phyloP scores from a whole-genome alignment of 2,329 filamentous ascomycete species.

The Curvularia lunata region DNA sequence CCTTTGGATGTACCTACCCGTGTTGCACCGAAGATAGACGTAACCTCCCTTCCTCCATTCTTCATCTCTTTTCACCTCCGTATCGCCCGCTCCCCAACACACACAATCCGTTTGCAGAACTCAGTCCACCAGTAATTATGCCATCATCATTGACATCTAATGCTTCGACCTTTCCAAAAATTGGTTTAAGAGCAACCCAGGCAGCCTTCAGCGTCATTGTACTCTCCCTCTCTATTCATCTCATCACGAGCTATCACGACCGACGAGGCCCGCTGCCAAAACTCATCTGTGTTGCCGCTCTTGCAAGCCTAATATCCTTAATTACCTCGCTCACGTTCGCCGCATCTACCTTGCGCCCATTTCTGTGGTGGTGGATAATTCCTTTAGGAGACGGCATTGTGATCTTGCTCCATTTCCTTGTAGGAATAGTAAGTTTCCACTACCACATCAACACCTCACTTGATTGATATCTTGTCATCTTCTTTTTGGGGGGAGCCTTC shows the following conservation, averaged over 20 bases:
- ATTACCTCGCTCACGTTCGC: constrained; percentile 16
- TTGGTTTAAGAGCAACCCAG: constrained; percentile 19
- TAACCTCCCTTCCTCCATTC: background rate
- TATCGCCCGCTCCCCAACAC: background rate
- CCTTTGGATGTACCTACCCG: background rate
- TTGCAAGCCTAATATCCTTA: constrained; percentile 23
- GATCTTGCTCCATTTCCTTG: constrained; percentile 23
- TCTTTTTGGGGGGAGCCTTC: background rate
- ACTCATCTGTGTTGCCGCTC: constrained; percentile 14
- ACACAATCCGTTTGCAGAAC: background rate
- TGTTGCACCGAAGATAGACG: background rate
- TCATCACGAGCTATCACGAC: constrained; percentile 21
- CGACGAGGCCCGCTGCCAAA: constrained; percentile 5
- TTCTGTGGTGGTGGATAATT: constrained; percentile 25
- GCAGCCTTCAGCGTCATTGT: constrained; percentile 25
- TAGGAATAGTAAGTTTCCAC: constrained; percentile 27
- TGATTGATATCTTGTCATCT: background rate
- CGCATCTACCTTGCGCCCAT: constrained; percentile 18
- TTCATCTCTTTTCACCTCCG: background rate
- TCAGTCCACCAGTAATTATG: background rate
- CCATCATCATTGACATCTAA: background rate
- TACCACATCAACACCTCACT: background rate
- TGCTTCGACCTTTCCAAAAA: background rate
- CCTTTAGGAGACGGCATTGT: constrained; percentile 25
- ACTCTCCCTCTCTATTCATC: constrained; percentile 20